Base-by-base conservation (phyloP, 148 eudicot genomes). In the Cornus suecica region DNA sequence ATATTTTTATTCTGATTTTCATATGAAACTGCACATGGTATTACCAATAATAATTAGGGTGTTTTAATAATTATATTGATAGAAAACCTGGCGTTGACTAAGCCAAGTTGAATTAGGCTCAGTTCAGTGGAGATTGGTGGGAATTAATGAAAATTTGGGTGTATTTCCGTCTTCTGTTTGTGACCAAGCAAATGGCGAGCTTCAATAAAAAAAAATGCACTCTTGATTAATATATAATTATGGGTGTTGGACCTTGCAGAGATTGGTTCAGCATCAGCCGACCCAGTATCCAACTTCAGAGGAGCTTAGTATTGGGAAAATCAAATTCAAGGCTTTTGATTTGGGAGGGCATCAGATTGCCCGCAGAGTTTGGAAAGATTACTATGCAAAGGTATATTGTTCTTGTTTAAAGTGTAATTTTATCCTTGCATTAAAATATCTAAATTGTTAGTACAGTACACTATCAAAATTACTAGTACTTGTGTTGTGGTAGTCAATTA, bases 311-410 rank as follows among this genome's bases (percentile, higher is more conserved):
- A 83, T 83, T 70, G 86, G 86, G 68, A 76, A 77, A 65, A 83
- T 83, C 34, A 83, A 83, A 74, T 83, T 83, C 68, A 83, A 83
- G 29, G 86, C 86, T 34, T 83, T 83, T 72, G 86, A 83, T 77
- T 83, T 83, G 77, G 86, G 86, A 5, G 86, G 86, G 13, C 86
- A 83, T 80, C 86, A 83, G 78, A 83, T 83, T 64, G 86, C 86
- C 48, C 86, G 83, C n/a, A 76, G 86, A 73, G 86, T 83, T 18
- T 83, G 86, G 86, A 83, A 80, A 64, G 86, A 83, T 77, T 83
- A 83, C 65, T 83, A 83, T 64, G 86, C 86, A 11, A 83, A 83
- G 86, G 86, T 83, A 70, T 34, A 66, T 62, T 23, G 65, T 27
- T 42, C 20, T 11, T 41, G 62, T 45, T 7, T 28, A 65, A 26